phyloP scores from a whole-genome alignment of 306 rosid species.

The Acacia crassicarpa region DNA sequence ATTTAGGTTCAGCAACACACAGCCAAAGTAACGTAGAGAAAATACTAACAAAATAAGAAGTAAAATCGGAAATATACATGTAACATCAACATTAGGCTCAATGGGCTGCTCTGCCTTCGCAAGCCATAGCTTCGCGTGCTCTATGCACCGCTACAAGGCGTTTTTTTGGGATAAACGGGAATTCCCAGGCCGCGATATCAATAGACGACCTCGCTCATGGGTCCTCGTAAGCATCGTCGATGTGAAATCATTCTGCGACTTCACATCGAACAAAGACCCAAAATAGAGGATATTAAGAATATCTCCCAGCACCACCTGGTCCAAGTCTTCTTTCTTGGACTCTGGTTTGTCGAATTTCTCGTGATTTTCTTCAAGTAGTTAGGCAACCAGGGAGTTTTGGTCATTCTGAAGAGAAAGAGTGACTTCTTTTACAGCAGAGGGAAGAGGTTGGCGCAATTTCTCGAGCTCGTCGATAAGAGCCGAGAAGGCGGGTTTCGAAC shows the following conservation, averaged over 20 bases:
- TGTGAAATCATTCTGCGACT: constrained; percentile 80
- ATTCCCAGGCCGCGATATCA: constrained; percentile 78
- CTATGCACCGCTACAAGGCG: constrained; percentile 73
- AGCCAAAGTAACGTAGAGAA: not conserved
- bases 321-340: constrained; percentile 3
- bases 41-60: not conserved
- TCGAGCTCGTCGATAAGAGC: constrained; percentile 82
- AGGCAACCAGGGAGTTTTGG: constrained; percentile 34
- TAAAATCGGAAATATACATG: constrained; percentile 49
- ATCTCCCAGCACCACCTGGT: constrained; percentile 51
- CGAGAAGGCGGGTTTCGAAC: constrained; percentile 61
- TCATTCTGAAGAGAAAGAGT: constrained; percentile 40
- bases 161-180: constrained; percentile 84
- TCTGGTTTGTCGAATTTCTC: not conserved
- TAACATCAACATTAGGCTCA: constrained; percentile 57
- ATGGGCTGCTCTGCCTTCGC: constrained; percentile 62
- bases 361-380: not conserved
- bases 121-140: constrained; percentile 88
- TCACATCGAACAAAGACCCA: constrained; percentile 83
- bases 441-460: constrained; percentile 83
- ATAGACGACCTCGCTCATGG: constrained; percentile 75
- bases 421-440: constrained; percentile 66
- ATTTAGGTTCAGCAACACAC: not conserved
- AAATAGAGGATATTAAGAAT: constrained; percentile 81
- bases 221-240: constrained; percentile 84